phyloP scores from a whole-genome alignment of 1,139 yeast genomes.

The Arxiozyma slooffiae region DNA sequence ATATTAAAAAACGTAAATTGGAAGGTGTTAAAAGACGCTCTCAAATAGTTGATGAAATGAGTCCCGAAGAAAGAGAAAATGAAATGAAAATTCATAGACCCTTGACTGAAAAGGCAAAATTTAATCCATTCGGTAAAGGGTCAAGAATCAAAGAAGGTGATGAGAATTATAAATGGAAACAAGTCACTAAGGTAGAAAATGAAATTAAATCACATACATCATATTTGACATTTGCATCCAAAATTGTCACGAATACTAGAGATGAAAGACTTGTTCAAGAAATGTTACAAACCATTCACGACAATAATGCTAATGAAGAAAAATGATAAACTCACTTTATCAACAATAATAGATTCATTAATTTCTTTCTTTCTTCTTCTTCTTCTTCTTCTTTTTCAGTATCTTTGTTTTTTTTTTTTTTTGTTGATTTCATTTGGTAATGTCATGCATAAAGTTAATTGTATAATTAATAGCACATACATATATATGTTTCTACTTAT shows the following conservation, averaged over 20 bases:
- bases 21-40: constrained; percentile 64
- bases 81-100: constrained; percentile 24
- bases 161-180: constrained; percentile 62
- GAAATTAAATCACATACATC: constrained; percentile 93
- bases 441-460: not conserved
- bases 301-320: not conserved
- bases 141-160: constrained; percentile 80
- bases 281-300: not conserved
- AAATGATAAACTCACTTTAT: not conserved
- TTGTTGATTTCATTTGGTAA: not conserved
- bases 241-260: constrained; percentile 21
- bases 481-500: too few species aligned
- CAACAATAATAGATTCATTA: not conserved
- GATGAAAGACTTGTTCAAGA: constrained; percentile 10
- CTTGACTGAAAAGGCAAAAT: constrained; percentile 43
- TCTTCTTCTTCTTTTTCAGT: not conserved
- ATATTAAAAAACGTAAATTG: constrained; percentile 63
- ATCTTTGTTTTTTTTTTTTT: not conserved
- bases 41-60: constrained; percentile 28
- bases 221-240: constrained; percentile 79
- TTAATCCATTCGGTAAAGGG: constrained; percentile 82
- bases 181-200: constrained; percentile 70
- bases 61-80: constrained; percentile 17
- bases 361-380: not conserved
- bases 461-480: not conserved